Base-by-base conservation (phyloP, 176 grass and related monocot species). In the Saccharum officinarum region DNA sequence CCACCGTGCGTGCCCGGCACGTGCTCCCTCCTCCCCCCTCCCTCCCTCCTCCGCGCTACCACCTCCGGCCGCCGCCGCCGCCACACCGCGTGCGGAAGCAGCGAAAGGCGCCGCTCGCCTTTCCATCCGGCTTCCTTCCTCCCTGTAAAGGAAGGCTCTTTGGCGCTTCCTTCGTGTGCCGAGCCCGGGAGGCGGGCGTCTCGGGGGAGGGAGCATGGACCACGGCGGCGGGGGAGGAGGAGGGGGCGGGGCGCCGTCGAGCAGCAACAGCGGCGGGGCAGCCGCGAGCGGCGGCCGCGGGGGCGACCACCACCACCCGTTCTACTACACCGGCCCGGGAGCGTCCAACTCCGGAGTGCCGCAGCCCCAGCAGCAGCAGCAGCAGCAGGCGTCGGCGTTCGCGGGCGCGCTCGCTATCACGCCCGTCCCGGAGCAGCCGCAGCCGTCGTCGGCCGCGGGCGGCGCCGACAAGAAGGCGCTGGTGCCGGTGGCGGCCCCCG, bases 341-440 rank as follows among this genome's bases (percentile, higher is more conserved):
- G 85, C 14, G 10, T 69, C 77, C 82, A 85, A 83, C 87, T 74
- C 64, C 71, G 84, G 30, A 15, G 79, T 74, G 64, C 61, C 37
- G 64, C 67, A n/a, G 30, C 66, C 12, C 5, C 41, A 33, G 10
- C 61, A 20, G 45, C 41, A 63, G 78, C 41, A 63, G 78, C 20
- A 22, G 14, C 80, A 72, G 47, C 67, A 81, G 89, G 67, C 67
- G 55, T 98, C 95, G 87, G 77, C 77, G 73, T 98, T 98, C 86
- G 94, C 91, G 68, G 79, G 92, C 37, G 73, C 92, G 74, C 85
- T 92, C 10, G 74, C 91, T 64, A 98, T 88, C 74, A 66, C 42
- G 12, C 80, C 91, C 1, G 74, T 73, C 3, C 81, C 52, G 6
- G 85, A 78, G 25, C 74, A 87, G 80, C 68, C 88, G 22, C 74